These are phyloP conservation scores for Lentinula guzmanii DNA, from an alignment of 768 basidiomycete genomes.

Conservation along the genomic window DNA sequence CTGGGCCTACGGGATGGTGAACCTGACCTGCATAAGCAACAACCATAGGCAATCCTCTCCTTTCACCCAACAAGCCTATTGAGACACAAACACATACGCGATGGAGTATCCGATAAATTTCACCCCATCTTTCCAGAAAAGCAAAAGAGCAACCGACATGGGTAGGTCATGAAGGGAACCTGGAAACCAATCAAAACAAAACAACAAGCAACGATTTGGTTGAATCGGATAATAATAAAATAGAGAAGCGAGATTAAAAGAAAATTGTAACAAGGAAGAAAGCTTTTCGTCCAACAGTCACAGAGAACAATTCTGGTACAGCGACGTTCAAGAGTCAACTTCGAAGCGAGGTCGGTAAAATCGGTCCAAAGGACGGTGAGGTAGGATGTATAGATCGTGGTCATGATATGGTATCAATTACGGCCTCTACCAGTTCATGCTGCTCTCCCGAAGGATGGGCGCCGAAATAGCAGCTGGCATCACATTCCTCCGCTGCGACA, in stretches of 20 bases:
- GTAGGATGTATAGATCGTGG: neutral
- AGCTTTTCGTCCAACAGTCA: neutral
- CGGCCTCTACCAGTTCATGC: constrained; percentile 69
- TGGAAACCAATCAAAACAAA: constrained; percentile 2
- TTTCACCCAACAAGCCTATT: neutral
- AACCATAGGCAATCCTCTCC: neutral
- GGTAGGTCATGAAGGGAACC: neutral
- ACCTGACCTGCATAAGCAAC: neutral
- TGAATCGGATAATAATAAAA: constrained; percentile 3
- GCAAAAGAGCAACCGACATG: neutral
- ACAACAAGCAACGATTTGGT: neutral
- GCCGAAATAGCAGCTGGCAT: constrained; percentile 60
- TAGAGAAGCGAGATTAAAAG: constrained; percentile 1
- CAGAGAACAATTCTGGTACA: neutral
- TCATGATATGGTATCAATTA: neutral
- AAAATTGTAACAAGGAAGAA: neutral
- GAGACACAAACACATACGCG: neutral
- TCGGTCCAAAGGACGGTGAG: neutral
- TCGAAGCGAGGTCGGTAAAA: neutral
- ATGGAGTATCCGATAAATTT: neutral
- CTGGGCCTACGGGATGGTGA: neutral
- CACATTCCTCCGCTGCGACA: constrained; percentile 57
- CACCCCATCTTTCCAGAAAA: neutral
- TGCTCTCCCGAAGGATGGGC: constrained; percentile 75
- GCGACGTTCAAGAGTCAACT: neutral